Percentiles rank a stretch among this genome's conserved stretches.
phyloP scores from a whole-genome alignment of 345 rosid genomes.

The Hibiscus mutabilis region DNA sequence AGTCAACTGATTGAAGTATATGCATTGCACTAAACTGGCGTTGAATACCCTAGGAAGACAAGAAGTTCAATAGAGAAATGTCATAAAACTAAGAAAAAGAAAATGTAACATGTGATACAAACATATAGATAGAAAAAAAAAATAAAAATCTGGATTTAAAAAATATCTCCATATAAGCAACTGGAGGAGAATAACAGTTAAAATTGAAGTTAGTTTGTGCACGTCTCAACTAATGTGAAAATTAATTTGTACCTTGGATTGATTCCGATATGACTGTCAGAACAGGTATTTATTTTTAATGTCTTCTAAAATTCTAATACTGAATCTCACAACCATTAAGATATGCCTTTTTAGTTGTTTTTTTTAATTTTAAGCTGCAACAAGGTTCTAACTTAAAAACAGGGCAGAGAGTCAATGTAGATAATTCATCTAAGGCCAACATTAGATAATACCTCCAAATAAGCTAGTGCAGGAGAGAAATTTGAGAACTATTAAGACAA shows the following conservation, averaged over 20 bases:
- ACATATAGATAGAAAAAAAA: not conserved
- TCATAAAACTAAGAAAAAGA: not conserved
- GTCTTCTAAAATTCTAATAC: not conserved
- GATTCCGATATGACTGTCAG: not conserved
- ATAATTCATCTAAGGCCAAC: not conserved
- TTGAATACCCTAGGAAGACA: conserved; percentile 46
- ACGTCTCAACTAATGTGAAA: not conserved
- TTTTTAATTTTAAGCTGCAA: not conserved
- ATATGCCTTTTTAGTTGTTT: not conserved
- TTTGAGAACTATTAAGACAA: not conserved
- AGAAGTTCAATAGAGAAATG: not conserved
- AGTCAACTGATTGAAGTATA: conserved; percentile 59
- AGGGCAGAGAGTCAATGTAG: not conserved
- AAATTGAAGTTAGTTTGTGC: not conserved
- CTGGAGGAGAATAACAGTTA: not conserved
- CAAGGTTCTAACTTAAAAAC: not conserved
- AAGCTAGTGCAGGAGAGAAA: conserved; percentile 1
- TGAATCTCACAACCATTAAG: not conserved
- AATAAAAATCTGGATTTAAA: not conserved
- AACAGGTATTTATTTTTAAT: not conserved
- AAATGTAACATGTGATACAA: not conserved
- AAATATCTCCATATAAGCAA: not conserved
- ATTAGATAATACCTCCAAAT: not conserved
- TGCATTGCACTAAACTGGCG: conserved; percentile 63
- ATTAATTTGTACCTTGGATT: not conserved